These are phyloP conservation scores for Crithidia fasciculata DNA, from an alignment of 208 protist genomes.

Conservation along the genomic window DNA sequence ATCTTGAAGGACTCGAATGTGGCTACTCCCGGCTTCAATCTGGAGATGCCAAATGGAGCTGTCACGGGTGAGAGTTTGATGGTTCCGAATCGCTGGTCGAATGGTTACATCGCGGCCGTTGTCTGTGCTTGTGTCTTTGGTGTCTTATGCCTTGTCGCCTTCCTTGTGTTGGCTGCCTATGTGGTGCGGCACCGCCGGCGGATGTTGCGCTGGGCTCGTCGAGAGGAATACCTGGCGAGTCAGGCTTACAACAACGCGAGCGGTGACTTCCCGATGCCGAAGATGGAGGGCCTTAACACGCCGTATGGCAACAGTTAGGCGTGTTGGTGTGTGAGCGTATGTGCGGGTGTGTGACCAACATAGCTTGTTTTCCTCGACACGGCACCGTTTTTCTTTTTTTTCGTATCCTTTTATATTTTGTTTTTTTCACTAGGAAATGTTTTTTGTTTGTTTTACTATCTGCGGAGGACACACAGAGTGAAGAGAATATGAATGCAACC, in stretches of 20 bases:
- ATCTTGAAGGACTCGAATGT: background rate
- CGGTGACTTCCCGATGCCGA: conserved; percentile 1
- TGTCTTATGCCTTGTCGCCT: conserved; percentile 17
- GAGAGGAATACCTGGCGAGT: background rate
- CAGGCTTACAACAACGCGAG: background rate
- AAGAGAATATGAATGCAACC: too few relatives aligned
- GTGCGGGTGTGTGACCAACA: too few relatives aligned
- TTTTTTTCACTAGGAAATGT: too few relatives aligned
- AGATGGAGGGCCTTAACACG: background rate
- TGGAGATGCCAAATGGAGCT: background rate
- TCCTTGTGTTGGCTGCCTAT: conserved; percentile 6
- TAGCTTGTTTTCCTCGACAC: too few relatives aligned
- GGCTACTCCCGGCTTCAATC: background rate
- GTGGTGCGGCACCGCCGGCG: background rate
- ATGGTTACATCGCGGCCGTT: conserved; percentile 18
- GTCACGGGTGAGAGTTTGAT: background rate
- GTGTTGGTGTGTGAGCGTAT: background rate
- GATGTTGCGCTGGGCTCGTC: background rate
- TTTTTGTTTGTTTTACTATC: too few relatives aligned
- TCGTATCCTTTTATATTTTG: too few relatives aligned
- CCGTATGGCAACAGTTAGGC: background rate
- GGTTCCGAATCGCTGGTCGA: background rate
- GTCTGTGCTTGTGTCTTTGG: conserved; percentile 28
- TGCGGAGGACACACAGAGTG: too few relatives aligned
- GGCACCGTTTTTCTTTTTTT: too few relatives aligned